These are phyloP conservation scores for Pharnaceum exiguum DNA, from an alignment of 148 eudicot species.

Conservation along the genomic window DNA sequence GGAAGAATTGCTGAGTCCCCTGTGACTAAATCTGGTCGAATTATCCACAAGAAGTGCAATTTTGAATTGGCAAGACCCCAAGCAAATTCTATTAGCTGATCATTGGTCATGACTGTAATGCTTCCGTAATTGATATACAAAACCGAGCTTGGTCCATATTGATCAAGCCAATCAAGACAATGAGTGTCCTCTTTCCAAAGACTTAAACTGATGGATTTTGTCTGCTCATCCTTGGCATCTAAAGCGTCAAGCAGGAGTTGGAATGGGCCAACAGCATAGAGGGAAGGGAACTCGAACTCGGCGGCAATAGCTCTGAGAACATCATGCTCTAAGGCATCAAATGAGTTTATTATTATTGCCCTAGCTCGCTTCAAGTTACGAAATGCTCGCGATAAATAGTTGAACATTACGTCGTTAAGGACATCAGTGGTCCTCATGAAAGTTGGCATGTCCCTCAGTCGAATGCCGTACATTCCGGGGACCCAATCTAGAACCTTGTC, in stretches of 20 bases:
- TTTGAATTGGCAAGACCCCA: conserved; percentile 12
- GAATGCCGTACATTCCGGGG: conserved; percentile 6
- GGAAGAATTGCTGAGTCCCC: not conserved
- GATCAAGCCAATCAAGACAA: conserved; percentile 2
- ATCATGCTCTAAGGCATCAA: not conserved
- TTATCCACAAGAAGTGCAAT: not conserved
- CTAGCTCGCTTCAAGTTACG: not conserved
- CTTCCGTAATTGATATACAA: conserved; percentile 4
- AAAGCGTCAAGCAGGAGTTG: not conserved
- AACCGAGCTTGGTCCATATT: conserved; percentile 2
- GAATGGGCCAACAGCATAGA: conserved; percentile 2
- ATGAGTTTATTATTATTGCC: conserved; percentile 3
- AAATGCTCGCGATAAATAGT: not conserved
- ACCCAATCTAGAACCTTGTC: too few species aligned
- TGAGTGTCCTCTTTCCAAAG: not conserved
- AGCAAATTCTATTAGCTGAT: conserved; percentile 7
- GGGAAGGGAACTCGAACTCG: not conserved
- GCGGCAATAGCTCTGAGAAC: not conserved
- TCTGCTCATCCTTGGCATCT: not conserved
- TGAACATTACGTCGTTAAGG: not conserved
- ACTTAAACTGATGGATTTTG: not conserved
- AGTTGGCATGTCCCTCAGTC: conserved; percentile 1
- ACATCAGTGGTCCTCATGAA: not conserved
- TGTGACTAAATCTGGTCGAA: not conserved
- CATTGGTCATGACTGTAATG: not conserved